Evolutionary conservation across 768 basidiomycete species (phyloP), one percentile per base, ranked within the genome.

Genomic region (Suillus subalutaceus): DNA sequence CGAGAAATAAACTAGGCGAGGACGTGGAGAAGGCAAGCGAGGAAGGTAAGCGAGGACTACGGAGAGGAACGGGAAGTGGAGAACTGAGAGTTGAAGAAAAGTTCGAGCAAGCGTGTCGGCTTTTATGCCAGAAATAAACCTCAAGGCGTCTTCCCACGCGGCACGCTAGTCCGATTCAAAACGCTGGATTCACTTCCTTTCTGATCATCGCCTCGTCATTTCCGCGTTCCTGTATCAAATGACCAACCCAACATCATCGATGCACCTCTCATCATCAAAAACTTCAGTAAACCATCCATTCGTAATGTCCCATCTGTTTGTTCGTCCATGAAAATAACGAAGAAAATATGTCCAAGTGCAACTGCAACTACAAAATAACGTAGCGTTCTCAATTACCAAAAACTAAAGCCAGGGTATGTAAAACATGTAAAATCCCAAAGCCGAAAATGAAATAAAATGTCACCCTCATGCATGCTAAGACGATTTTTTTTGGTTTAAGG

Each of bases 71-170:
- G 64, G 66, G 73, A 73, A 68, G 74, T 58, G 10, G 64, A 64
- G 23, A 65, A 61, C 46, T 65, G 26, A 23, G 48, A 66, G 65
- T 13, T 46, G 35, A n/a, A 32, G 13, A 35, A 23, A 44, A 66
- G 65, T 13, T 46, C 26, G 52, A 15, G 15, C 40, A 60, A 32
- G 41, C 58, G 12, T 40, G 58, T 18, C 9, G 62, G 52, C 66
- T 68, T 76, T 72, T 76, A 76, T 58, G 53, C 63, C 26, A 44
- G 30, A 30, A 16, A 26, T 10, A 35, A 6, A 50, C 30, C 57
- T 59, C 58, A 60, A 63, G 43, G 30, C 30, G 26, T 52, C 62
- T 69, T 77, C 74, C 40, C 75, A 72, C 72, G 71, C 71, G 55
- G 52, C 40, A 16, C 61, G 2, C 8, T 40, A 26, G 62, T 64